Base-by-base conservation (phyloP, 495 filamentous ascomycete species). In the Trichoderma orchidacearum region DNA sequence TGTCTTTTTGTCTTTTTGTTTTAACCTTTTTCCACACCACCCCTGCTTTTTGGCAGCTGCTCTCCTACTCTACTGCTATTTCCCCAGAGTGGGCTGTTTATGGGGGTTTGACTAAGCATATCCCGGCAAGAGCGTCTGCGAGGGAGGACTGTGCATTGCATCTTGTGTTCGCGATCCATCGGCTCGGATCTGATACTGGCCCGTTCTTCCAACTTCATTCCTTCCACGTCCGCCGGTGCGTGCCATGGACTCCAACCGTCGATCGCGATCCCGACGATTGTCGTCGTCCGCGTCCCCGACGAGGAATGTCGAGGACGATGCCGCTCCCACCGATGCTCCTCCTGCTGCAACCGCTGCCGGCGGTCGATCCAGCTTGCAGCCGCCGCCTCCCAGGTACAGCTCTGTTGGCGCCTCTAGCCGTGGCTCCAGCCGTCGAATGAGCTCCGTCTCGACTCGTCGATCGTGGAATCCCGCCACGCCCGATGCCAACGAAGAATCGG, bases 371-470 rank as follows among this genome's bases (percentile, higher is more conserved):
- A 45, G 38, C 17, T 21, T 48, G 38, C 38, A 48, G 21, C 41
- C 41, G 41, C 41, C 36, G 17, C 36, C 41, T 18, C 41, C 41
- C 5, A 18, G 41, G 15, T 48, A 48, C n/a, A n/a, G n/a, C n/a
- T n/a, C n/a, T n/a, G n/a, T n/a, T 27, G 21, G 41, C 41, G 18
- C n/a, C 2, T 11, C 36, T 6, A 18, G n/a, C n/a, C n/a, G n/a
- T n/a, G n/a, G n/a, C n/a, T 41, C 36, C 3, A 7, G 21, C 2
- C 41, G 41, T 8, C 41, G 41, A 7, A 11, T 48, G 41, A 2
- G 41, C 11, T 70, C 70, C 3, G 60, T 64, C 21, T 23, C 18
- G 28, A 25, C 53, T 27, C 51, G 51, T 1, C 28, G 28, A n/a
- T 53, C 51, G 27, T 34, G 9, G 7, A 30, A 18, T 17, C 28